Evolutionary conservation across 2,329 filamentous ascomycete species (phyloP), one percentile per base, ranked within the genome.

Genomic region (Plenodomus tracheiphilus): DNA sequence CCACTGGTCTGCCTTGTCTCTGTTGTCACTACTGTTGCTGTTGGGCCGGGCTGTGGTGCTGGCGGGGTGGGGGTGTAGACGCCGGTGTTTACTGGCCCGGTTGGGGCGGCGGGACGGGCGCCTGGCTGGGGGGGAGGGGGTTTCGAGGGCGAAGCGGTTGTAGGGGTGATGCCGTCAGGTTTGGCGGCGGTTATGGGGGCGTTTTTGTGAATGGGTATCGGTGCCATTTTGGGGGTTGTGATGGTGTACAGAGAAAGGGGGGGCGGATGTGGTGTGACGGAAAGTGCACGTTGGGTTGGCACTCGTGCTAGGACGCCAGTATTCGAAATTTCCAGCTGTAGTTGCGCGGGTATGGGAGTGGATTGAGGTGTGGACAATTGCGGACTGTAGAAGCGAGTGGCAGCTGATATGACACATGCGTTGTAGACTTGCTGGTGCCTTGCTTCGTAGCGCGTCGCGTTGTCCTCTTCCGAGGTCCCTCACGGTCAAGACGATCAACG

Each of bases 161-260:
- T 66, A 3, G 72, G 71, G 1, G 71, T 74, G 19, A 67, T 49
- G 28, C 67, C 72, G 36, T 58, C 52, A 48, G 64, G 56, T 62
- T 75, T 76, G 49, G 63, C 61, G 38, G 61, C 52, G 2, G 76
- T 67, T 9, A 59, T 53, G 4, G 76, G 68, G 11, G 66, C 66
- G 54, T 79, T 68, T 47, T 74, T 74, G 69, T 78, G 75, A 46
- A 78, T 69, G 37, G 69, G 74, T 38, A 79, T 73, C 11, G 75
- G 76, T 11, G 76, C 74, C 77, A 79, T 79, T 10, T 35, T 72
- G 49, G 36, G 46, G 32, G 22, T 43, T 43, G 41, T 43, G 35
- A 30, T 28, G 32, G 44, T 40, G 32, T 17, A 28, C 20, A 32
- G 44, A 35, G 18, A 20, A 19, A 16, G 5, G 10, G 8, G 16